phyloP scores from a whole-genome alignment of 345 rosid species.

The Gossypium longicalyx region DNA sequence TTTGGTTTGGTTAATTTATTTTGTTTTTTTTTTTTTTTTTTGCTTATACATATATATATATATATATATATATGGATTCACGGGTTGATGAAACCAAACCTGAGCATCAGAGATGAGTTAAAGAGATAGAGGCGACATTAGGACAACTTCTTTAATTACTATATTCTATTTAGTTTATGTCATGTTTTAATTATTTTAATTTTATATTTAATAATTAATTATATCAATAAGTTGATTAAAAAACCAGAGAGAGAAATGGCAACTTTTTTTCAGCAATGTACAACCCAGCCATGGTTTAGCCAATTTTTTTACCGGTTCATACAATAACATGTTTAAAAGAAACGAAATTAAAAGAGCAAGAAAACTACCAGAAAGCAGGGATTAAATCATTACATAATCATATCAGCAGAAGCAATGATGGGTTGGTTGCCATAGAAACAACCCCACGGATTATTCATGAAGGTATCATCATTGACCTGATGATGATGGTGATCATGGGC shows the following conservation, averaged over 20 bases:
- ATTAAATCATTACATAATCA: slow-evolving; percentile 31
- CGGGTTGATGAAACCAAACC: neutral
- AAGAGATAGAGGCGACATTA: neutral
- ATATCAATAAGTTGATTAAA: no score
- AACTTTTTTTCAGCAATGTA: no score
- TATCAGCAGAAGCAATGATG: slow-evolving; percentile 35
- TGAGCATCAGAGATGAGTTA: neutral
- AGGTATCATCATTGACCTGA: slow-evolving; percentile 17
- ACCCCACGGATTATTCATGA: slow-evolving; percentile 27
- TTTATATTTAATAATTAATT: neutral
- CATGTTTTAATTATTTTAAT: neutral
- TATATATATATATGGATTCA: neutral
- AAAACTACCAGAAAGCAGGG: neutral
- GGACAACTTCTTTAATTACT: neutral
- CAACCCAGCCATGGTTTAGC: neutral
- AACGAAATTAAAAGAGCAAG: neutral
- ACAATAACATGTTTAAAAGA: neutral
- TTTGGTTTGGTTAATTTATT: neutral
- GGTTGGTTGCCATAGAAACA: slow-evolving; percentile 35
- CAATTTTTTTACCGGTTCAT: neutral
- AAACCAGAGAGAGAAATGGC: no score
- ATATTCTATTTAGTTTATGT: no score
- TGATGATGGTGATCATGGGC: neutral
- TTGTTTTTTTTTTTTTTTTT: no score
- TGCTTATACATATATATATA: no score